Evolutionary conservation across 805 yeast genomes (phyloP).

Genomic region (Saccharomycopsis sp.): DNA sequence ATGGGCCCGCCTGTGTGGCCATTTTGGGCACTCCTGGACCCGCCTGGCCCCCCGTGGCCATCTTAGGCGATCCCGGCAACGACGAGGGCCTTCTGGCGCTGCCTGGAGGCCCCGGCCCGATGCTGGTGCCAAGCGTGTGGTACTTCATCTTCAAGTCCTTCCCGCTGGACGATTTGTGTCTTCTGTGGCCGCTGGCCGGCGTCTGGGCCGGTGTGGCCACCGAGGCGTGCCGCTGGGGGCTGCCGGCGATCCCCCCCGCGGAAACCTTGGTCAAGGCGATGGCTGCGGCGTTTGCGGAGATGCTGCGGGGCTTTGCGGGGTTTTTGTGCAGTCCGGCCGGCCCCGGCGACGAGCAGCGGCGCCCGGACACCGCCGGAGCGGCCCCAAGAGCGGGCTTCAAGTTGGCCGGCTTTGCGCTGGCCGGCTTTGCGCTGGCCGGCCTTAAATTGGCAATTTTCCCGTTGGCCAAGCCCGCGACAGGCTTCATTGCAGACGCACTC

Average conservation of each 20-base stretch:
- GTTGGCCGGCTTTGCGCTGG: neutral
- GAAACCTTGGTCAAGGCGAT: constrained; percentile 10
- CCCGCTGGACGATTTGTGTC: neutral
- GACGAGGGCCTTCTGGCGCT: neutral
- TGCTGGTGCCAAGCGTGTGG: neutral
- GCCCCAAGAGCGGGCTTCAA: no score
- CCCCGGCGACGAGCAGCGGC: no score
- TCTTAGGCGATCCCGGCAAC: neutral
- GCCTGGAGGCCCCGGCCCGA: no score
- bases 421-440: neutral
- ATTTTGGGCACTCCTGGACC: neutral
- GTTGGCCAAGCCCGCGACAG: constrained; percentile 51
- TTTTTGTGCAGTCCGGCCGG: no score
- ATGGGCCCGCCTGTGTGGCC: no score
- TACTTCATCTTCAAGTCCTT: neutral
- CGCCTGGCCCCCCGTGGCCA: neutral
- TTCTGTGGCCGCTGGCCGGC: neutral
- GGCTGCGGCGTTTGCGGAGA: constrained; percentile 20
- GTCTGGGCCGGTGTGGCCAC: no score
- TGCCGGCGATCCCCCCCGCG: neutral
- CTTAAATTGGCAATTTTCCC: neutral
- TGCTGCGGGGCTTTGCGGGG: neutral
- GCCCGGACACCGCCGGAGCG: no score
- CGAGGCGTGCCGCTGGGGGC: neutral
- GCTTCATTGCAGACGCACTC: constrained; percentile 73